Percentiles rank a stretch among this genome's conserved stretches.
Conservation (phyloP, 2,329 filamentous ascomycete genomes). For the Talaromyces sp. region DNA sequence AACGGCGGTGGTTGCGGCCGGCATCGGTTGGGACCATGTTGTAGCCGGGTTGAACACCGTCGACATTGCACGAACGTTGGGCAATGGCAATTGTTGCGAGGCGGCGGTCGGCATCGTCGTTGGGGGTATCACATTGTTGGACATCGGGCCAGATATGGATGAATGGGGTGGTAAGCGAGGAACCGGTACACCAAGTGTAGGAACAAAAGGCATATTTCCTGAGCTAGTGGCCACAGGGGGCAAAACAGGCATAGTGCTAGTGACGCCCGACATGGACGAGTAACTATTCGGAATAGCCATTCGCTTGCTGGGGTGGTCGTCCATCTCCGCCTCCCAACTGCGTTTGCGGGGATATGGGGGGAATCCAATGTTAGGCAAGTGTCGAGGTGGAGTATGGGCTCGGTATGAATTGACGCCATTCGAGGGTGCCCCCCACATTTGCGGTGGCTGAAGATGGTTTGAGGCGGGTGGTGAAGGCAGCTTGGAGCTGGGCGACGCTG, state of each 20-base stretch:
- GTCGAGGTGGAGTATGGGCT: constrained; percentile 17
- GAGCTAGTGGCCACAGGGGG: constrained; percentile 25
- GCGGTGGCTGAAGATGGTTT: constrained; percentile 25
- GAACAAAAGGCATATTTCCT: constrained; percentile 23
- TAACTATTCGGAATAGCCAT: constrained; percentile 22
- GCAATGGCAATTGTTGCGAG: constrained; percentile 41
- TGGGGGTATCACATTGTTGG: constrained; percentile 34
- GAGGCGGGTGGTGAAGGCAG: constrained; percentile 36
- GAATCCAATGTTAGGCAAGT: constrained; percentile 18
- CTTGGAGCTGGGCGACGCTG: constrained; percentile 29
- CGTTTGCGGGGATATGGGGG: constrained; percentile 48
- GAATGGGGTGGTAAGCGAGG: constrained; percentile 47
- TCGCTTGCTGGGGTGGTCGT: constrained; percentile 57
- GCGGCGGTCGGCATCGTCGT: constrained; percentile 40
- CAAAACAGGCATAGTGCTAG: constrained; percentile 25
- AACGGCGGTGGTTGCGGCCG: constrained; percentile 28
- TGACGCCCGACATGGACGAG: constrained; percentile 20
- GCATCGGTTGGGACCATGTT: constrained; percentile 45
- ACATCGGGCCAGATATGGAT: constrained; percentile 59
- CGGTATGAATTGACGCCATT: constrained; percentile 18
- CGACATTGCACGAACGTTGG: constrained; percentile 67
- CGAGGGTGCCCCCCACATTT: constrained; percentile 16
- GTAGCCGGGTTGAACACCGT: constrained; percentile 63
- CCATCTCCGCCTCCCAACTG: constrained; percentile 50
- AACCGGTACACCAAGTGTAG: constrained; percentile 30